These are phyloP conservation scores for Sclerotinia minor DNA, from an alignment of 2,329 filamentous ascomycete species.

Conservation along the genomic window DNA sequence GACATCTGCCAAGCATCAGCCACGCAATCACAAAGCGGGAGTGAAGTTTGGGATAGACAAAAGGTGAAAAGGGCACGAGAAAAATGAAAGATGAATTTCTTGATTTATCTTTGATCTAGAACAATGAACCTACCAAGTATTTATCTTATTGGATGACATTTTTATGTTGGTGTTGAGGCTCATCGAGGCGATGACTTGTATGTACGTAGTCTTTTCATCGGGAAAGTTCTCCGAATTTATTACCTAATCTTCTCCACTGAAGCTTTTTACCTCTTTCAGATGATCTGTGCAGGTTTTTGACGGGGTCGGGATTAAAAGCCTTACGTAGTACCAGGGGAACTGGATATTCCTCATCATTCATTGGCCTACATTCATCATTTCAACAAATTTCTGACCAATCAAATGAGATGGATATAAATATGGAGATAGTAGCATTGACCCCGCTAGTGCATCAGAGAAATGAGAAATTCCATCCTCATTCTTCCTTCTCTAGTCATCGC, in stretches of 20 bases:
- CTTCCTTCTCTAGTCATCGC: too few species aligned
- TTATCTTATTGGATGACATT: neutral
- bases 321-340: too few species aligned
- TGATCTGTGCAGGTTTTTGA: neutral
- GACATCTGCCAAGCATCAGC: constrained; percentile 14
- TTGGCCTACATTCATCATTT: neutral
- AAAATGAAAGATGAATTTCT: neutral
- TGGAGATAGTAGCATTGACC: neutral
- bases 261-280: neutral
- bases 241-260: neutral
- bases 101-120: neutral
- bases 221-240: neutral
- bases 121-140: neutral
- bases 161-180: neutral
- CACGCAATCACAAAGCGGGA: constrained; percentile 11
- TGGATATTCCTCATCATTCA: too few species aligned
- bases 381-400: neutral
- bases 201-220: neutral
- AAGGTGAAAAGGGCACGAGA: too few species aligned
- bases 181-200: too few species aligned
- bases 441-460: neutral
- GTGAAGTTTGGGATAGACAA: neutral
- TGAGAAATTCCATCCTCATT: too few species aligned
- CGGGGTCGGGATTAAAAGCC: neutral
- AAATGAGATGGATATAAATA: too few species aligned